A percentile compares a stretch with the other conserved stretches of the same genome.
Conservation (phyloP, 306 rosid species). For the Mimosa bimucronata region DNA sequence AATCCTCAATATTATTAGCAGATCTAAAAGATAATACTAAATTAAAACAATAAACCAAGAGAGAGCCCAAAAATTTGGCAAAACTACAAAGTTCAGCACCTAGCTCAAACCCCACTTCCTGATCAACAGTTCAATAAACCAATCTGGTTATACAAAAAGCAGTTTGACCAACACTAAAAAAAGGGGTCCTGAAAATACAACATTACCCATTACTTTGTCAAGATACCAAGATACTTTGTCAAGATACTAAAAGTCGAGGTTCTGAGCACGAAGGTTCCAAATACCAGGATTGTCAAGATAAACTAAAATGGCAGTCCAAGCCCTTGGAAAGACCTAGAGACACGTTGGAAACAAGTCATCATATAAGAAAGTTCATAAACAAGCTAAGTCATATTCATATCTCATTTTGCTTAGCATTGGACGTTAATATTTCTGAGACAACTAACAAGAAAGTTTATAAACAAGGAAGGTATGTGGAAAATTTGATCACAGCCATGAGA, state of each 20-base stretch:
- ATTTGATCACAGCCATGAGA: not conserved
- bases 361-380: not conserved
- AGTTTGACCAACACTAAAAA: not conserved
- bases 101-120: no score
- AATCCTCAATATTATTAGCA: no score
- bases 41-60: no score
- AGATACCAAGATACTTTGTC: no score
- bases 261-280: constrained; percentile 90
- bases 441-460: constrained; percentile 20
- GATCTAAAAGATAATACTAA: no score
- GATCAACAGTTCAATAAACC: constrained; percentile 10
- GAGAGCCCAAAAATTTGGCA: no score
- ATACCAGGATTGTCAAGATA: constrained; percentile 88
- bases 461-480: not conserved
- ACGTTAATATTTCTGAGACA: constrained; percentile 9
- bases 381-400: constrained; percentile 8
- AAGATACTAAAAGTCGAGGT: constrained; percentile 85
- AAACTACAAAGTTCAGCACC: no score
- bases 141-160: not conserved
- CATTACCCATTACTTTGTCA: constrained; percentile 73
- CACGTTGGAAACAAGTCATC: constrained; percentile 19
- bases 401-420: constrained; percentile 22
- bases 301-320: constrained; percentile 94
- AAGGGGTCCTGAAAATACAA: not conserved
- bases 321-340: constrained; percentile 84